Evolutionary conservation across 2,329 filamentous ascomycete species (phyloP), one percentile per base, ranked within the genome.

Genomic region (Ophiocordyceps camponoti-leonardi): DNA sequence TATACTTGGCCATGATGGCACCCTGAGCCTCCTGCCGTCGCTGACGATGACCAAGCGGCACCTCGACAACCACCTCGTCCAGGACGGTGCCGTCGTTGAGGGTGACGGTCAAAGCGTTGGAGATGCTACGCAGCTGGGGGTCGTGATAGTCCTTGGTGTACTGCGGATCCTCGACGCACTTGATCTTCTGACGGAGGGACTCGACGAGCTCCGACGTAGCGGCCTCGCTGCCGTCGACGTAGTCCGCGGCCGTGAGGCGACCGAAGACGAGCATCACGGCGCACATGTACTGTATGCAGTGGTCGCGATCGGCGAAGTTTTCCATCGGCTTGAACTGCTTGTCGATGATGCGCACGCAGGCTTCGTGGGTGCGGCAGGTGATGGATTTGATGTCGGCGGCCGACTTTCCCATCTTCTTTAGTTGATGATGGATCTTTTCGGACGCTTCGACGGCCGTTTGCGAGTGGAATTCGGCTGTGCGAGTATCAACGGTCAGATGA

Each of bases 271-370:
- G 82, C 87, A 96, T 96, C 58, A 86, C 87, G 52, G 88, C 73
- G 61, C 86, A 85, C 92, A 98, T 98, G 78, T 98, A 98, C 72
- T 96, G 92, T 55, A 98, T 90, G 70, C 92, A 98, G 77, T 98
- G 92, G 68, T 98, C 92, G 60, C 92, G 87, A 69, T 98, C 92
- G 60, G 92, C 92, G 61, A 96, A 98, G 79, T 98, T 98, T 73
- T 95, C 88, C 86, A 98, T 94, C 56, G 88, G 81, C 77, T 95
- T 96, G 77, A 94, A 93, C 70, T 98, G 92, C 77, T 98, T 98
- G 77, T 98, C 92, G 59, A 98, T 98, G 68, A 98, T 98, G 58
- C 92, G 87, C 61, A 98, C 79, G 71, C 92, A 96, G 48, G 92
- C 92, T 69, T 98, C 92, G 71, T 98, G 92, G 10, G 92, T 98